phyloP scores from a whole-genome alignment of 208 protist genomes.

The Wallacemonas sp. region DNA sequence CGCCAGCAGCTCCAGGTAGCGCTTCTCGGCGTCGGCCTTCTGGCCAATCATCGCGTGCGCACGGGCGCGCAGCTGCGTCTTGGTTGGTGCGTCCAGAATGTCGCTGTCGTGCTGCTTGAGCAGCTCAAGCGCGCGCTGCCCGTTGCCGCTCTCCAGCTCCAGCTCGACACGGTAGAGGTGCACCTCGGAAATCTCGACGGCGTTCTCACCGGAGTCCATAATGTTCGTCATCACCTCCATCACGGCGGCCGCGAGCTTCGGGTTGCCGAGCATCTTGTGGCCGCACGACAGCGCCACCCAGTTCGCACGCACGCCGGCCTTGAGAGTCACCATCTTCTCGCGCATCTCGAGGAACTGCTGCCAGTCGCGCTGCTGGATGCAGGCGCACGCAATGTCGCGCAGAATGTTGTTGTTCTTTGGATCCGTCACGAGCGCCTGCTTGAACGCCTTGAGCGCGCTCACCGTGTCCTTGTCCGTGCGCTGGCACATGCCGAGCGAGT shows the following conservation, averaged over 20 bases:
- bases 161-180: conserved; percentile 78
- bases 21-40: conserved; percentile 76
- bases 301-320: conserved; percentile 83
- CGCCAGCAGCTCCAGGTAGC: conserved; percentile 76
- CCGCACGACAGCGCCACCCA: conserved; percentile 87
- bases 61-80: conserved; percentile 62
- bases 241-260: conserved; percentile 66
- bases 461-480: conserved; percentile 89
- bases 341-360: conserved; percentile 87
- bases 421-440: conserved; percentile 70
- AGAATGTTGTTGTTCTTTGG: conserved; percentile 87
- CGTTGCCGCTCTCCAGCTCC: conserved; percentile 58
- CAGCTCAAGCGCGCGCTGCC: conserved; percentile 65
- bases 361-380: conserved; percentile 93
- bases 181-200: conserved; percentile 77
- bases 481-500: conserved; percentile 93
- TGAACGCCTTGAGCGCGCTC: conserved; percentile 94
- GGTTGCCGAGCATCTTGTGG: conserved; percentile 74
- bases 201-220: conserved; percentile 73
- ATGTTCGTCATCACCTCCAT: conserved; percentile 82
- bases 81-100: conserved; percentile 65
- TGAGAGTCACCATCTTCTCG: conserved; percentile 87
- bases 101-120: conserved; percentile 78
- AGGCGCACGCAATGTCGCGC: conserved; percentile 87
- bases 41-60: conserved; percentile 72